Evolutionary conservation across 129 eudicot species (phyloP).

Genomic region (Escallonia rubra): DNA sequence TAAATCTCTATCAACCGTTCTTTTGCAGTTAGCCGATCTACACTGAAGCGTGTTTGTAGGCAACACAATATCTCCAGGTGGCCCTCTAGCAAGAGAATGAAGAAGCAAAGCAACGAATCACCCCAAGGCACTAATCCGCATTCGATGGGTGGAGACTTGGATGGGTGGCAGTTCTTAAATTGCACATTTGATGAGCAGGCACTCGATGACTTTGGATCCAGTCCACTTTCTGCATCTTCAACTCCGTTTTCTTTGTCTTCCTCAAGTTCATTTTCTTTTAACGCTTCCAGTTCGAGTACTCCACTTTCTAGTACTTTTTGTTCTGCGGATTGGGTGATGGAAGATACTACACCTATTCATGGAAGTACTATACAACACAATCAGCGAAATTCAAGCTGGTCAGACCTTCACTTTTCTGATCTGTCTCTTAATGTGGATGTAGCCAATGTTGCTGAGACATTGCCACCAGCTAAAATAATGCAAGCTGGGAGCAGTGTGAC

Average conservation of each 20-base stretch:
- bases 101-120: neutral
- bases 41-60: neutral
- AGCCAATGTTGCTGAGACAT: neutral
- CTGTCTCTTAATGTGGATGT: neutral
- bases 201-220: too few species aligned
- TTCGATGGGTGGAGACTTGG: neutral
- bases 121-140: neutral
- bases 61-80: neutral
- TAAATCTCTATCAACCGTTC: neutral
- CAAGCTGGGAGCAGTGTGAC: neutral
- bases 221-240: too few species aligned
- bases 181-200: too few species aligned
- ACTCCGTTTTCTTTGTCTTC: too few species aligned
- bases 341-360: too few species aligned
- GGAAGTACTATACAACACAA: too few species aligned
- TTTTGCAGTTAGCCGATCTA: constrained; percentile 1
- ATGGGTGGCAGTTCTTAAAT: too few species aligned
- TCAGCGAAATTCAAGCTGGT: neutral
- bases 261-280: too few species aligned
- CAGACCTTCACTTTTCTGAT: neutral
- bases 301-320: too few species aligned
- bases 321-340: too few species aligned
- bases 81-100: neutral
- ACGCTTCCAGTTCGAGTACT: too few species aligned
- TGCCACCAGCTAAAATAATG: neutral